phyloP scores from a whole-genome alignment of 2,329 filamentous ascomycete genomes.

The Alternaria sp. region DNA sequence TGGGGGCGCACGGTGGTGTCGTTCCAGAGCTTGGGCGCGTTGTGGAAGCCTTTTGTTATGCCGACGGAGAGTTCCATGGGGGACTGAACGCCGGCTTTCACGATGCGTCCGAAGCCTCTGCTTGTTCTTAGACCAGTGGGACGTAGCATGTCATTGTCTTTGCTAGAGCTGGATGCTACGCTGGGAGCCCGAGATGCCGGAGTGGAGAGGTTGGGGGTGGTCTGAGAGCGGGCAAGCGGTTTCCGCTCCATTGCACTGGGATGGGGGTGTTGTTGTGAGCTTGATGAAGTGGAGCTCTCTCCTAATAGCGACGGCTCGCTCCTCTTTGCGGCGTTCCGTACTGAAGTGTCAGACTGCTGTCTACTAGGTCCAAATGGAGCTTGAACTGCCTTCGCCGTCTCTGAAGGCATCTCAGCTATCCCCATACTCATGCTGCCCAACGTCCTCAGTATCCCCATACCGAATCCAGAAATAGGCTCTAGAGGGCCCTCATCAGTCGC shows the following conservation, averaged over 20 bases:
- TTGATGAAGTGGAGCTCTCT: neutral
- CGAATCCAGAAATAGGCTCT: constrained; percentile 25
- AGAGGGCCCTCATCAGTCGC: constrained; percentile 19
- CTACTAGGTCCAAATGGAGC: constrained; percentile 7
- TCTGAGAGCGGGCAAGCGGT: neutral
- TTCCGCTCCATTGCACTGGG: neutral
- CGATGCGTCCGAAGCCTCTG: constrained; percentile 17
- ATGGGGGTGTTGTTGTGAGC: neutral
- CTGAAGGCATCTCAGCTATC: constrained; percentile 69
- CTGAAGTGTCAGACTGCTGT: constrained; percentile 10
- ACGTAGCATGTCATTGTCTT: constrained; percentile 27
- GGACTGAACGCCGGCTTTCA: constrained; percentile 12
- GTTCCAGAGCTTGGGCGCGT: constrained; percentile 29
- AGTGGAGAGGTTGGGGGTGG: neutral
- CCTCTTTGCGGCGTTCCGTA: constrained; percentile 1
- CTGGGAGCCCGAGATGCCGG: neutral
- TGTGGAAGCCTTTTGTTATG: constrained; percentile 28
- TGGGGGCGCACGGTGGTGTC: constrained; percentile 28
- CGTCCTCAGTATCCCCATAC: constrained; percentile 65
- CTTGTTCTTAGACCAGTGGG: constrained; percentile 21
- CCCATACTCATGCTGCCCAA: constrained; percentile 68
- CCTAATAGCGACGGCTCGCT: neutral
- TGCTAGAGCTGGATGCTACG: constrained; percentile 2
- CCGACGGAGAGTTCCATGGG: constrained; percentile 22
- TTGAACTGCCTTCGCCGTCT: constrained; percentile 52